phyloP scores from a whole-genome alignment of 768 basidiomycete genomes.

The Suillus luteus region DNA sequence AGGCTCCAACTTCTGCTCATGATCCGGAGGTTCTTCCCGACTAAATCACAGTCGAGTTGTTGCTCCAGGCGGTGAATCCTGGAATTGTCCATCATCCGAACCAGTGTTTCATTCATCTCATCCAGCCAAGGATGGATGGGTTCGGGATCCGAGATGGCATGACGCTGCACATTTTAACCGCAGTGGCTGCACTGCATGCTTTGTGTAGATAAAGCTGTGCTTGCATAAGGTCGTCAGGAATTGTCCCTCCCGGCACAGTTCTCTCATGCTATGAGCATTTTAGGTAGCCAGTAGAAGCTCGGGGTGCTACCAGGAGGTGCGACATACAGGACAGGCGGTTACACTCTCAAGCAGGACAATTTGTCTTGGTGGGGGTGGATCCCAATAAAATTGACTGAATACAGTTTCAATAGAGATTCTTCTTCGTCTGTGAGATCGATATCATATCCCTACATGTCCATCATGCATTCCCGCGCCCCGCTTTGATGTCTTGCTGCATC shows the following conservation, averaged over 20 bases:
- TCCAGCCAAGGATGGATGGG: background rate
- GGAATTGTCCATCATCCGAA: background rate
- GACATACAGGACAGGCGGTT: background rate
- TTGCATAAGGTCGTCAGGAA: background rate
- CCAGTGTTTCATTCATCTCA: background rate
- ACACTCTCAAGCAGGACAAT: background rate
- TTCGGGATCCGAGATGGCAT: background rate
- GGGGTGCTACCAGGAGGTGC: background rate
- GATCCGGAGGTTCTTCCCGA: no score
- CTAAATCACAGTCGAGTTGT: background rate
- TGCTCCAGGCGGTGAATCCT: background rate
- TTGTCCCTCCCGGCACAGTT: background rate
- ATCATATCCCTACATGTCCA: background rate
- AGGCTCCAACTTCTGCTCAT: background rate
- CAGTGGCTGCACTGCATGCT: background rate
- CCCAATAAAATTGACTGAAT: no score
- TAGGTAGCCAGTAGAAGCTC: background rate
- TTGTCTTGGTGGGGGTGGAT: background rate
- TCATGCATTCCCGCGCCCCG: background rate
- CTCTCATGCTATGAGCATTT: background rate
- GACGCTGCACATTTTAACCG: background rate
- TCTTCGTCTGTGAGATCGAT: background rate
- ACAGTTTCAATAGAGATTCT: no score
- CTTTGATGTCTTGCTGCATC: conserved; percentile 26
- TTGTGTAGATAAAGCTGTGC: background rate